These are phyloP conservation scores for Cylindrotheca fusiformis DNA, from an alignment of 108 stramenopile genomes.

Conservation along the genomic window DNA sequence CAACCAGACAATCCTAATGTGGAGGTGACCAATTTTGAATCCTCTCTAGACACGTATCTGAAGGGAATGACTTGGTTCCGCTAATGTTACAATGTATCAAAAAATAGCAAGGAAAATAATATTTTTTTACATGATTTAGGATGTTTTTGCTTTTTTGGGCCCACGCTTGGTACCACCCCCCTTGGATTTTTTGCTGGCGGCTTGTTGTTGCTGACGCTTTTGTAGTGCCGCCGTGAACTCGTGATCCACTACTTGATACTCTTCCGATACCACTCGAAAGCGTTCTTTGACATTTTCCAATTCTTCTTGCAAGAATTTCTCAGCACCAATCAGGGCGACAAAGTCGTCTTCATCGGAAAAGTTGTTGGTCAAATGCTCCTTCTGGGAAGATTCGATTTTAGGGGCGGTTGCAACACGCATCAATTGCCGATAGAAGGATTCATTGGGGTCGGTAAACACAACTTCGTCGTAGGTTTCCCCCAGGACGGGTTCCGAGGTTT, in stretches of 20 bases:
- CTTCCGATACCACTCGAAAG: constrained; percentile 28
- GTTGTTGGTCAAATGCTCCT: constrained; percentile 35
- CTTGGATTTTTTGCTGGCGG: constrained; percentile 11
- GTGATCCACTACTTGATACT: constrained; percentile 51
- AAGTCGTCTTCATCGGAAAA: constrained; percentile 69
- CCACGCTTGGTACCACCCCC: constrained; percentile 9
- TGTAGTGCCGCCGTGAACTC: constrained; percentile 26
- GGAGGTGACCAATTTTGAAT: constrained; percentile 77
- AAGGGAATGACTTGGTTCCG: constrained; percentile 82
- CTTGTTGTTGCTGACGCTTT: constrained; percentile 5
- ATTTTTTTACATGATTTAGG: constrained; percentile 1
- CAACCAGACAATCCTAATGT: constrained; percentile 45
- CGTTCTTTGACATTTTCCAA: constrained; percentile 63
- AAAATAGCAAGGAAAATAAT: neutral
- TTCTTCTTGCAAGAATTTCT: constrained; percentile 66
- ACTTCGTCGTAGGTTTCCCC: constrained; percentile 95
- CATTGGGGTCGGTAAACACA: constrained; percentile 89
- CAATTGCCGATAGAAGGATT: constrained; percentile 61
- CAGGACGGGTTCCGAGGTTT: constrained; percentile 71
- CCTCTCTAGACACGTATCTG: constrained; percentile 67
- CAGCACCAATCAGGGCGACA: constrained; percentile 53
- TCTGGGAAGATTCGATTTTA: constrained; percentile 33
- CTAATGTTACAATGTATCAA: constrained; percentile 14
- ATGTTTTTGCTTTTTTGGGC: constrained; percentile 28
- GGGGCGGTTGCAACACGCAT: constrained; percentile 36